Evolutionary conservation across 768 basidiomycete species (phyloP).

Genomic region (Sistotremastrum niveocremeum): DNA sequence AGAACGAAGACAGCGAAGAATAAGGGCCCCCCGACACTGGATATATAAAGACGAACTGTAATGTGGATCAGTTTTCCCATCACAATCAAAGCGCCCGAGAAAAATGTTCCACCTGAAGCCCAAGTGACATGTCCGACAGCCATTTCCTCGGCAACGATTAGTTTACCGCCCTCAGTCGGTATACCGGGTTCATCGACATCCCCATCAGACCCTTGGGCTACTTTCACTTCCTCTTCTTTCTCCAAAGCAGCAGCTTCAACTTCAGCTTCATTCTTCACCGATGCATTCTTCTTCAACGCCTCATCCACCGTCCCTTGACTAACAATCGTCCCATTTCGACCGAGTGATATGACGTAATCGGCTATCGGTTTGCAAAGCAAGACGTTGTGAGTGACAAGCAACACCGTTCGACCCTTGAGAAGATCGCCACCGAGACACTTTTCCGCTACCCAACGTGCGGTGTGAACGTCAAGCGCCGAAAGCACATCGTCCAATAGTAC

Average conservation of each 20-base stretch:
- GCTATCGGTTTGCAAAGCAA: conserved; percentile 14
- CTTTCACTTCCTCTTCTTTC: conserved; percentile 11
- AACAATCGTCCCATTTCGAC: background rate
- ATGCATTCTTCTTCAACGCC: conserved; percentile 7
- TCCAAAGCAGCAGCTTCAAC: conserved; percentile 7
- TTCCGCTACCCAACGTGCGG: conserved; percentile 22
- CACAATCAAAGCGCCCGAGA: too few relatives aligned
- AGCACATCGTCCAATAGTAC: conserved; percentile 37
- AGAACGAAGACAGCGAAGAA: background rate
- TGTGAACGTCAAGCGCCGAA: conserved; percentile 28
- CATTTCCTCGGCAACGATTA: conserved; percentile 55
- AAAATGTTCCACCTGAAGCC: too few relatives aligned
- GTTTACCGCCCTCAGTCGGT: conserved; percentile 26
- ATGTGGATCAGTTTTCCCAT: conserved; percentile 15
- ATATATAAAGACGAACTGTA: background rate
- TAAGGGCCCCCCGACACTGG: background rate
- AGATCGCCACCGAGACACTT: conserved; percentile 21
- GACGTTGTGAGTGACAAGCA: conserved; percentile 23
- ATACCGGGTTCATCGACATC: too few relatives aligned
- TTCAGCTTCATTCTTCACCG: conserved; percentile 1
- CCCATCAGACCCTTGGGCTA: too few relatives aligned
- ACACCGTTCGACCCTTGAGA: conserved; percentile 20
- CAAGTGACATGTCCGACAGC: conserved; percentile 45
- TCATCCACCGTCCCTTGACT: background rate
- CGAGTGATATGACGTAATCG: conserved; percentile 8